Evolutionary conservation across 305 asterid genomes (phyloP), one percentile per base, ranked within the genome.

Genomic region (Solanum hybrid): DNA sequence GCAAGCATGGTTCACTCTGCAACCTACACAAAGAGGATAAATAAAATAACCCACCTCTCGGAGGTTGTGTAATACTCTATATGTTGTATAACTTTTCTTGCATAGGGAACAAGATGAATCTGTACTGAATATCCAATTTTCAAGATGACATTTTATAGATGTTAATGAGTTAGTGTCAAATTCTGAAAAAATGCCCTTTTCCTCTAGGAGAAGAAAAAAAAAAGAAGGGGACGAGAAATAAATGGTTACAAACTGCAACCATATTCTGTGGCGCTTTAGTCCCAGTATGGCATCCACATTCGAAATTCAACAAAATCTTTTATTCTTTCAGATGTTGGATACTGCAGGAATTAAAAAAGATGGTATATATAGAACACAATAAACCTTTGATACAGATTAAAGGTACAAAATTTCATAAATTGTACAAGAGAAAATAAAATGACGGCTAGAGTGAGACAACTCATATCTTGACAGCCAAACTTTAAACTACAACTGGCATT

Each of bases 391-490:
- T 61, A 61, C 89, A n/a, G 51, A 33, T 32, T 57, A 22, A 72
- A 33, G 89, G 78, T 32, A 86, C 89, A 85, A 61, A 57, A 85
- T 6, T 57, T 85, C n/a, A 86, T 86, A 31, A 85, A 61, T 86
- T 33, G 33, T 86, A 32, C 89, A 61, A 86, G 33, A 1, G 6
- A 57, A 85, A 85, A 84, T 17, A 61, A 57, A 31, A 57, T 22
- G 31, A 57, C 4, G 29, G 31, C 41, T 32, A 22, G 77, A 57
- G 88, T 32, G 77, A 22, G 88, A 85, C n/a, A 57, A 22, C 77
- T 85, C 45, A 32, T 11, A 57, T 85, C 45, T 57, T 31, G 31
- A 57, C 32, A 57, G 31, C 31, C 77, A 57, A 85, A 10, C 13
- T 32, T 57, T 61, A 32, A 84, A 32, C 89, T 61, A 86, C 88